Base-by-base conservation (phyloP, 768 basidiomycete species). In the Termitomyces sp. region DNA sequence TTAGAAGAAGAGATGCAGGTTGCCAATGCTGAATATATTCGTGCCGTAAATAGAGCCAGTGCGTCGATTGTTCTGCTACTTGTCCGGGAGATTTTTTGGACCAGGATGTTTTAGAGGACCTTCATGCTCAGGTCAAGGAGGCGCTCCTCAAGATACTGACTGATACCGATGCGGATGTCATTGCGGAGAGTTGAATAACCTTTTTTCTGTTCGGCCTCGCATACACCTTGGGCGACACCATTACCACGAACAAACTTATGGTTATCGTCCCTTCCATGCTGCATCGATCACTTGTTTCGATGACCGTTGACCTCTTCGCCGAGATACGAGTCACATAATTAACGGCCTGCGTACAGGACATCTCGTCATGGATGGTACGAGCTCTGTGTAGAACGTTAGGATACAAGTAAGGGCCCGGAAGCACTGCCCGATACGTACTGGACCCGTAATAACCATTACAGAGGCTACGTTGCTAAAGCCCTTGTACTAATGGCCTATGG, bases 31-130 rank as follows among this genome's bases (percentile, higher is more conserved):
- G 92, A 95, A 59, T 96, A 96, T 65, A 71, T 80, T 7, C 77
- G 76, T 28, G 91, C 91, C 1, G 84, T 96, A 2, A 78, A 83
- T 58, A 85, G 90, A 59, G 88, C 92, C 1, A 92, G 93, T 93
- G 55, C 22, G 45, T 52, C 20, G 28, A 9, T 7, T 55, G 40
- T 42, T 59, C 49, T 15, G 52, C 11, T 49, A 11, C 60, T 22
- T 54, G 9, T 33, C 57, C 36, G 13, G 7, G 35, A 44, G 28
- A 13, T 15, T 54, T 20, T 39, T 53, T 28, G 4, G 5, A 33
- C n/a, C 4, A 56, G 16, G 39, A 28, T 18, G 39, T 44, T 12
- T 55, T 62, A 90, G 89, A 86, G 68, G 77, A 78, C 33, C 73
- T 91, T 0, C 87, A 89, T 63, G 67, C 73, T 0, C 86, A 89